Evolutionary conservation across 345 rosid species (phyloP), one percentile per base, ranked within the genome.

Genomic region (Citropsis articulata): DNA sequence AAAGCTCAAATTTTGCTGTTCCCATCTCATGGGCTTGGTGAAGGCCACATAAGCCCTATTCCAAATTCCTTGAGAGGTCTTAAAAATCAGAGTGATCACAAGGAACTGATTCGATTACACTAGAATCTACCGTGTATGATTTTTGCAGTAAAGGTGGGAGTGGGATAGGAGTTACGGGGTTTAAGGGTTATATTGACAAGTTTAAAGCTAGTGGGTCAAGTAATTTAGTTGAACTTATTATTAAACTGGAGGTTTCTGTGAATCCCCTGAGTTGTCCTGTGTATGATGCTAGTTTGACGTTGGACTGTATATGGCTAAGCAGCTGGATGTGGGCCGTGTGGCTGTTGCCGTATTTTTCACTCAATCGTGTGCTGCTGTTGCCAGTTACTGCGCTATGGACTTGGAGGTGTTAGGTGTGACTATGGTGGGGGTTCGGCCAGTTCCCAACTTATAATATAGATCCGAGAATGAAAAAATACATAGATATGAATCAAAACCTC

Each of bases 1-100:
- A 14, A 72, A 66, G 60, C 42, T 57, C 82, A 71, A 25, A 69
- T 66, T n/a, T 69, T 79, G 2, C 33, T 71, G 68, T 56, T 79
- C 48, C 64, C 77, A 5, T 79, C 38, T 33, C 77, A 67, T 35
- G 30, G 69, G 0, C 80, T 42, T 42, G 14, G 50, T 10, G 16
- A 82, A 71, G 79, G 82, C 24, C 85, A 71, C 77, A 12, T 75
- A 13, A 82, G 50, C 33, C 82, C 80, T 7, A 66, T 82, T 60
- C 59, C 16, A 12, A 42, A 42, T 10, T 12, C 77, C 57, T 71
- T 77, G n/a, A 71, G 71, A 48, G 73, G 77, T 8, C 40, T 75
- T 25, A 24, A 45, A 19, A 50, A 60, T 59, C 36, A 79, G 80
- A 12, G 59, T 75, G 9, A 62, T 75, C 25, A 12, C 22, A 7